Evolutionary conservation across 2,329 filamentous ascomycete species (phyloP).

Genomic region (Huntiella abstrusa): DNA sequence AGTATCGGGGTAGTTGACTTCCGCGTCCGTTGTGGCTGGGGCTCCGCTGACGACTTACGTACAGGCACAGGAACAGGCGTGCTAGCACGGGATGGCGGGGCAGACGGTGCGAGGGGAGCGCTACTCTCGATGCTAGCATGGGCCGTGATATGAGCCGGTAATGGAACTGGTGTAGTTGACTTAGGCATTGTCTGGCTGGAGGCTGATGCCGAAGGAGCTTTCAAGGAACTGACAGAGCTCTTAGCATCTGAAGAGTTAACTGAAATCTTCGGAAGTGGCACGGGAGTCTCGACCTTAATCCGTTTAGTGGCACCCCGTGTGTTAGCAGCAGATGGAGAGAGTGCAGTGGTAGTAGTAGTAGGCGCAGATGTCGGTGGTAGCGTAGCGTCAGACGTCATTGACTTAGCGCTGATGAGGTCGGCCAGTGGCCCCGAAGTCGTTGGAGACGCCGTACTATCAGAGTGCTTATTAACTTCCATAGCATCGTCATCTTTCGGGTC

Average conservation of each 20-base stretch:
- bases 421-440: too few relatives aligned
- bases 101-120: background rate
- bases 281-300: slow-evolving; percentile 37
- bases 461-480: background rate
- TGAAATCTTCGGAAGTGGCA: slow-evolving; percentile 26
- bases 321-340: too few relatives aligned
- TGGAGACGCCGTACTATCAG: too few relatives aligned
- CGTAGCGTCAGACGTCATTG: background rate
- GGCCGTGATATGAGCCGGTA: slow-evolving; percentile 3
- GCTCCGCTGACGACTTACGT: background rate
- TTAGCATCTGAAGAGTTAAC: slow-evolving; percentile 12
- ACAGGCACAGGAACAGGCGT: background rate
- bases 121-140: background rate
- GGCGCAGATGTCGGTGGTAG: background rate
- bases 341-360: slow-evolving; percentile 19
- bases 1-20: slow-evolving; percentile 19
- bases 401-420: too few relatives aligned
- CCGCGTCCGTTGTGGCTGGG: background rate
- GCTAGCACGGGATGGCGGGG: background rate
- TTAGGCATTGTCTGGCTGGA: slow-evolving; percentile 1
- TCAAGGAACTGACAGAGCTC: slow-evolving; percentile 1
- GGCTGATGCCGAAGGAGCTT: background rate
- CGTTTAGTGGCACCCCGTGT: slow-evolving; percentile 21
- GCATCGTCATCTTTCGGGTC: slow-evolving; percentile 5
- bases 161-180: slow-evolving; percentile 25